Base-by-base conservation (phyloP, 768 basidiomycete species). In the Cystobasidium tubakii region DNA sequence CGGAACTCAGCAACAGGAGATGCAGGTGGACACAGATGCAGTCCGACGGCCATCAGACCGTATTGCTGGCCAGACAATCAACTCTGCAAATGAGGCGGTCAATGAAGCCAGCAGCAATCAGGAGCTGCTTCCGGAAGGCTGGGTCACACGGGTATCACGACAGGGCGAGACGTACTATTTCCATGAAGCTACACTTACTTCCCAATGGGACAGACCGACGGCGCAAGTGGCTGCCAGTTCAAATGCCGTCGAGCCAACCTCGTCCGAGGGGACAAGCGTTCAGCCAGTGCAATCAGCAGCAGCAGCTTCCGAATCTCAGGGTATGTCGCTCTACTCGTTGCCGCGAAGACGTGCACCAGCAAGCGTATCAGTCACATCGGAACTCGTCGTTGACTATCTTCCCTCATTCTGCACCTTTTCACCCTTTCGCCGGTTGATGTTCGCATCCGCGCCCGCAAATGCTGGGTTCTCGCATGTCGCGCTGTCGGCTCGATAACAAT, bases 121-220 rank as follows among this genome's bases (percentile, higher is more conserved):
- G 36, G 63, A 25, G 15, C 34, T 33, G 25, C 43, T 65, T 39
- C 63, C 63, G 13, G 33, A 12, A 44, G 63, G 63, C 43, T 65
- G 63, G 63, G 43, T 44, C 10, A 27, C 34, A 44, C 29, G 43
- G 15, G 25, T 44, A 10, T 65, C 63, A 33, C 25, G 43, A 65
- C 34, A 65, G 25, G 63, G 63, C 63, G 63, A 65, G 63, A 34
- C 25, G 31, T 65, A 65, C 63, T 65, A 65, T 25, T 44, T 39
- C 13, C 34, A 65, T 23, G 43, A 39, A 42, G 33, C 63, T 23
- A 65, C 63, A 3, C 25, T 31, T 34, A 12, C 15, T 17, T 65
- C 63, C 10, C 25, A 27, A 44, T 65, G 63, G 63, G 63, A 65
- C 23, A 39, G 34, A 39, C 63, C 63, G 10, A 65, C 63, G 10